Base-by-base conservation (phyloP, 768 basidiomycete genomes). In the Neoboletus brunneissimus region DNA sequence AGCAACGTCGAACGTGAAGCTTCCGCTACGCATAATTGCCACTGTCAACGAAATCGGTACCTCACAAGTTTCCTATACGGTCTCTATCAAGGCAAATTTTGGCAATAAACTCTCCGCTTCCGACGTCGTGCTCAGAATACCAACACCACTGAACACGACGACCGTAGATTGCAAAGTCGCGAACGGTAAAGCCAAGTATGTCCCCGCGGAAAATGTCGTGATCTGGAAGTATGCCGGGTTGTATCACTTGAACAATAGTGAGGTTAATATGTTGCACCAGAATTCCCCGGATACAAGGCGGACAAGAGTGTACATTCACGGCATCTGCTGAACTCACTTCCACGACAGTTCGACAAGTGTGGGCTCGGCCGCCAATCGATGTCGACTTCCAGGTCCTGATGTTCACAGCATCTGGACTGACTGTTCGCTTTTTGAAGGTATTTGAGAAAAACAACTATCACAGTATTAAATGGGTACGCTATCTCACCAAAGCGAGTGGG, bases 311-410 rank as follows among this genome's bases (percentile, higher is more conserved):
- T 61, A 92, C 92, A 0, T 82, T 98, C 54, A 83, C 83, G 2
- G 97, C 86, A 1, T 84, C 86, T 10, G 96, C 94, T 7, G 81
- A 82, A 34, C 76, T 98, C 58, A 92, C 95, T 2, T 84, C 85
- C 57, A 96, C 94, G 32, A 99, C 97, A 0, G 82, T 85, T 56
- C 87, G 94, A 34, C 94, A 98, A 80, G 87, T 96, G 5, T 99
- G 97, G 97, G 94, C 95, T 3, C 80, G 97, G 53, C 97, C 97
- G 18, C 97, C 97, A 8, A 98, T 99, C 67, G 92, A 96, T 63
- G 87, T 98, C 60, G 97, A 99, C 72, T 99, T 99, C 75, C 94
- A 95, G 76, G 97, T 99, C 55, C 80, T 99, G 63, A 99, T 99
- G 97, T 93, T 98, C 73, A 98, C 97, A 0, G 82, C 97, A 12